Conservation (phyloP, 352 stramenopile genomes). For the Globisporangium paroecandrum region DNA sequence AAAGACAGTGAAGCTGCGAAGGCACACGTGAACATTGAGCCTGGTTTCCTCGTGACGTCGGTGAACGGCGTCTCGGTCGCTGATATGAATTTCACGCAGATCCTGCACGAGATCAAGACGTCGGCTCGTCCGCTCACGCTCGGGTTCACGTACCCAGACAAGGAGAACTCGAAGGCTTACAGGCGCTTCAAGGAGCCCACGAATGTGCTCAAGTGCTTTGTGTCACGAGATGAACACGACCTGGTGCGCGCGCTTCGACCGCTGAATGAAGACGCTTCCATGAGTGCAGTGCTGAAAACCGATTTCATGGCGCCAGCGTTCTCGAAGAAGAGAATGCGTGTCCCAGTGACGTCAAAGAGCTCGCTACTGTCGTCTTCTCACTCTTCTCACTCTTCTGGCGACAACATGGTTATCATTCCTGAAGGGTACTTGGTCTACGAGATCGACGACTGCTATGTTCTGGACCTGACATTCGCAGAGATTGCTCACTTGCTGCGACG, state of each 20-base stretch:
- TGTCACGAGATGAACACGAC: constrained; percentile 44
- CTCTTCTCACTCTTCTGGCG: not conserved
- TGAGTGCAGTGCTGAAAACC: constrained; percentile 50
- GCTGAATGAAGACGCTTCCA: constrained; percentile 39
- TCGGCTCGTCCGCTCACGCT: constrained; percentile 46
- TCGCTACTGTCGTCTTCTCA: constrained; percentile 14
- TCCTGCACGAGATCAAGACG: constrained; percentile 48
- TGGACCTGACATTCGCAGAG: constrained; percentile 53
- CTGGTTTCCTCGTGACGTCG: constrained; percentile 58
- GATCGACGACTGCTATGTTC: constrained; percentile 57
- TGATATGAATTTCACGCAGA: constrained; percentile 41
- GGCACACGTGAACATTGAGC: constrained; percentile 34
- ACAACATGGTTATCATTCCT: constrained; percentile 35
- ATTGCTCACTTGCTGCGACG: constrained; percentile 55
- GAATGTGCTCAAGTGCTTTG: constrained; percentile 48
- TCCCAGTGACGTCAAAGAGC: not conserved
- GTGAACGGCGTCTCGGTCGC: constrained; percentile 51
- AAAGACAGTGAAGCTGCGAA: constrained; percentile 54
- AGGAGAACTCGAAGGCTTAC: constrained; percentile 26
- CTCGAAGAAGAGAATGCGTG: constrained; percentile 22
- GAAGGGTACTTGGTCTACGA: constrained; percentile 62
- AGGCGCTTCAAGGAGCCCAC: constrained; percentile 44
- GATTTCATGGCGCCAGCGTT: constrained; percentile 35
- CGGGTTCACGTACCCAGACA: constrained; percentile 46
- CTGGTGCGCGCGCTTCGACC: constrained; percentile 40